Base-by-base conservation (phyloP, 2,329 filamentous ascomycete genomes). In the Aureobasidium pullulans region DNA sequence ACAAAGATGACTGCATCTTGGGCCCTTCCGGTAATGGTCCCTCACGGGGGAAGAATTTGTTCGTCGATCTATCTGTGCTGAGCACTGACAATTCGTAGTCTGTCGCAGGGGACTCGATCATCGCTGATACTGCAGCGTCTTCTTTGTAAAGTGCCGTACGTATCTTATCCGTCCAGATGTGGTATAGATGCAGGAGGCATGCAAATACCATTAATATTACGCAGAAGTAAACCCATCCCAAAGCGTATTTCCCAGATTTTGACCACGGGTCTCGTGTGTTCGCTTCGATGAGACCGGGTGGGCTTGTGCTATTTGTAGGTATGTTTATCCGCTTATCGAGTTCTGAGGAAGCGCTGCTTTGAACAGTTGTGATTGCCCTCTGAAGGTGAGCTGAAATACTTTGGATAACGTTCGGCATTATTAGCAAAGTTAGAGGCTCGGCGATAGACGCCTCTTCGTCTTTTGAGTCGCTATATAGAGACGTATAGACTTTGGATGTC, bases 121-220 rank as follows among this genome's bases (percentile, higher is more conserved):
- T 81, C 70, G 83, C 85, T 66, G 86, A 81, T 66, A 85, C 81
- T 68, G 89, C 81, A 66, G 89, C 80, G 70, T 90, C 85, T 69
- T 94, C 86, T 75, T 95, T 93, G 76, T 94, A 89, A 62, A 94
- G 84, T 63, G 90, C 92, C 65, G 92, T 89, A 65, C 92, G 84
- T 65, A 96, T 90, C 76, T 94, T 95, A 77, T 96, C 92, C 66
- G 92, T 90, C 87, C 90, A 96, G 66, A 88, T 86, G 73, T 96
- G 88, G 79, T 92, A 96, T 69, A 89, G 80, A 65, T 90, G 85
- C 69, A 93, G 78, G 10, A 87, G 68, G 10, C 88, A 76, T 4
- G 92, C 85, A 57, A 84, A 67, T 31, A 82, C 80, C 64, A 92
- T 80, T 61, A 96, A 72, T 53, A 86, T 84, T 50, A 95, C 72